A percentile compares a stretch with the other conserved stretches of the same genome.
Evolutionary conservation across 2,329 filamentous ascomycete genomes (phyloP).

Genomic region (Didymella segeticola): DNA sequence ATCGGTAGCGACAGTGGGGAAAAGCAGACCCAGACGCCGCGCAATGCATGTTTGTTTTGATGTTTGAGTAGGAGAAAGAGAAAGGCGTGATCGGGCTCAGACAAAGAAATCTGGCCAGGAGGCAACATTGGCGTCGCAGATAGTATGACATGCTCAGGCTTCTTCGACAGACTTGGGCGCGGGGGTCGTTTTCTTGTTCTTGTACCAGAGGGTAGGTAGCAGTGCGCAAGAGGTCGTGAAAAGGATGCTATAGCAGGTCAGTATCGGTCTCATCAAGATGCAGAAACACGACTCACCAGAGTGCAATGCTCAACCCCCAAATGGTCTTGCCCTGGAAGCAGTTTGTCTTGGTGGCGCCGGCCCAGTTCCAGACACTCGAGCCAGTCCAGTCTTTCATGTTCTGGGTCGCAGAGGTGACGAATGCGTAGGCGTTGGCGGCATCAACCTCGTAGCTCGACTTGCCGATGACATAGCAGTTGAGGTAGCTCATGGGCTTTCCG

Average conservation of each 20-base stretch:
- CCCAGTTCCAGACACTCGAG: conserved; percentile 59
- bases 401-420: conserved; percentile 59
- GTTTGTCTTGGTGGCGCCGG: conserved; percentile 66
- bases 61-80: background rate
- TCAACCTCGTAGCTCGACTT: conserved; percentile 55
- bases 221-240: conserved; percentile 55
- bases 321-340: conserved; percentile 87
- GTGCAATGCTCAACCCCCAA: conserved; percentile 83
- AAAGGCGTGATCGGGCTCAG: background rate
- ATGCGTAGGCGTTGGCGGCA: conserved; percentile 58
- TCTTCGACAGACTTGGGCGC: conserved; percentile 45
- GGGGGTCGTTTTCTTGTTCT: conserved; percentile 55
- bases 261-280: background rate
- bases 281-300: conserved; percentile 61
- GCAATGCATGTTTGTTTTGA: conserved; percentile 26
- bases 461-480: conserved; percentile 70
- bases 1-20: conserved; percentile 16
- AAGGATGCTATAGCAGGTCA: conserved; percentile 48
- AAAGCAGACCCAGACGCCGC: conserved; percentile 26
- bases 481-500: conserved; percentile 79
- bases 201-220: conserved; percentile 57
- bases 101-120: background rate
- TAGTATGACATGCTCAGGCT: conserved; percentile 21
- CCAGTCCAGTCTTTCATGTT: conserved; percentile 60
- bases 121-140: background rate